Evolutionary conservation across 140 eudicot genomes (phyloP).

Genomic region (Oenanthe javanica): DNA sequence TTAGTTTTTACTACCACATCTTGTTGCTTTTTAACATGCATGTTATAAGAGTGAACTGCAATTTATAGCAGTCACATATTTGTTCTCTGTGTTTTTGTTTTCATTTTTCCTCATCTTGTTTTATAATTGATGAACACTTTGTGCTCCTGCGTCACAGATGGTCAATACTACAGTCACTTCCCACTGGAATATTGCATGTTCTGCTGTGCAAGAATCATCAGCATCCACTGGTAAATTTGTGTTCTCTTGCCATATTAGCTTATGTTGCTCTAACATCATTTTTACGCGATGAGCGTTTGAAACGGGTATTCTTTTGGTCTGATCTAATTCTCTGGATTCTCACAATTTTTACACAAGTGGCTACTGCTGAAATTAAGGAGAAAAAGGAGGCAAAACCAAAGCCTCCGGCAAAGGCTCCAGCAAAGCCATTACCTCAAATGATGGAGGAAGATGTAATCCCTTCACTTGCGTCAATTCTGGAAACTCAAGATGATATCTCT

Average conservation of each 20-base stretch:
- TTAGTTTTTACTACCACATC: not conserved
- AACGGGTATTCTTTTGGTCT: not conserved
- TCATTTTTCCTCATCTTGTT: not conserved
- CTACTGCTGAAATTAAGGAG: slow-evolving; percentile 65
- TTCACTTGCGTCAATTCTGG: slow-evolving; percentile 48
- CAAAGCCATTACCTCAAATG: slow-evolving; percentile 64
- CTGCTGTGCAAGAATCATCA: slow-evolving; percentile 73
- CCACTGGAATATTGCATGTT: slow-evolving; percentile 36
- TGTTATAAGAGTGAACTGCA: not conserved
- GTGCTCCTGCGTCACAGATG: slow-evolving; percentile 20
- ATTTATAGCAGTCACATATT: too few relatives aligned
- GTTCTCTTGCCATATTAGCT: slow-evolving; percentile 5
- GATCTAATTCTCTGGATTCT: not conserved
- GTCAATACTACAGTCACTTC: slow-evolving; percentile 33
- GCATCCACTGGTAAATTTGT: slow-evolving; percentile 59
- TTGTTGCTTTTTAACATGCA: not conserved
- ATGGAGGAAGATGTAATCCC: slow-evolving; percentile 91
- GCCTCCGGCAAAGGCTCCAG: slow-evolving; percentile 73
- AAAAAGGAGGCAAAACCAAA: slow-evolving; percentile 35
- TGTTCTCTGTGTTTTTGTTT: not conserved
- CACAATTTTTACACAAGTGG: slow-evolving; percentile 23
- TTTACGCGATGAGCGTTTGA: not conserved
- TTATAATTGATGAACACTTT: not conserved
- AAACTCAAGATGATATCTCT: slow-evolving; percentile 55
- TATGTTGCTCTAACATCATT: not conserved